Evolutionary conservation across 2,329 filamentous ascomycete genomes (phyloP).

Genomic region (Acrocalymma vagum): DNA sequence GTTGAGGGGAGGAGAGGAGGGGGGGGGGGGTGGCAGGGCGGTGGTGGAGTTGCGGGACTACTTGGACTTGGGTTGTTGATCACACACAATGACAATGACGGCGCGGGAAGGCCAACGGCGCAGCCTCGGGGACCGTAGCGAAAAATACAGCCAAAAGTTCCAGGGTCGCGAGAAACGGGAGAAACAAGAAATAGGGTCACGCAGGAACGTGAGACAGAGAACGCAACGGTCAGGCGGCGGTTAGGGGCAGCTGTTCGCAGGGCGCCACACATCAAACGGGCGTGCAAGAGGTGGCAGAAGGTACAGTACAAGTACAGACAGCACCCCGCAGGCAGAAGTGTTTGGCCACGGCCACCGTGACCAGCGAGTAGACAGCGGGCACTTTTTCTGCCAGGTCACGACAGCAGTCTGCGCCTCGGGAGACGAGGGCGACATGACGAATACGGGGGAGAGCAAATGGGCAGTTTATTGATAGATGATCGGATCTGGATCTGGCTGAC

Average conservation of each 20-base stretch:
- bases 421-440: too few relatives aligned
- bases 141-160: too few relatives aligned
- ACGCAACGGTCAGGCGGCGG: constrained; percentile 5
- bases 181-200: constrained; percentile 13
- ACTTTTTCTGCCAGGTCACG: constrained; percentile 11
- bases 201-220: constrained; percentile 27
- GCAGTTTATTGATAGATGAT: too few relatives aligned
- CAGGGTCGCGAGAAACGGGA: constrained; percentile 20
- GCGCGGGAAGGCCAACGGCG: neutral
- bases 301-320: constrained; percentile 9
- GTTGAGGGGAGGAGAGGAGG: constrained; percentile 12
- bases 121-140: neutral
- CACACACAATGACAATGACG: constrained; percentile 21
- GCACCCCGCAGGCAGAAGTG: constrained; percentile 21
- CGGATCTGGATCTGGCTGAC: too few relatives aligned
- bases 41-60: constrained; percentile 16
- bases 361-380: constrained; percentile 9
- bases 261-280: neutral
- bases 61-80: constrained; percentile 18
- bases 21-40: constrained; percentile 8
- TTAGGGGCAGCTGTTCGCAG: too few relatives aligned
- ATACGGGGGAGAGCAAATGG: too few relatives aligned
- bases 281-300: constrained; percentile 12
- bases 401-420: too few relatives aligned
- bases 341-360: constrained; percentile 11